phyloP scores from a whole-genome alignment of 2,329 filamentous ascomycete genomes.

The Exophiala mesophila region DNA sequence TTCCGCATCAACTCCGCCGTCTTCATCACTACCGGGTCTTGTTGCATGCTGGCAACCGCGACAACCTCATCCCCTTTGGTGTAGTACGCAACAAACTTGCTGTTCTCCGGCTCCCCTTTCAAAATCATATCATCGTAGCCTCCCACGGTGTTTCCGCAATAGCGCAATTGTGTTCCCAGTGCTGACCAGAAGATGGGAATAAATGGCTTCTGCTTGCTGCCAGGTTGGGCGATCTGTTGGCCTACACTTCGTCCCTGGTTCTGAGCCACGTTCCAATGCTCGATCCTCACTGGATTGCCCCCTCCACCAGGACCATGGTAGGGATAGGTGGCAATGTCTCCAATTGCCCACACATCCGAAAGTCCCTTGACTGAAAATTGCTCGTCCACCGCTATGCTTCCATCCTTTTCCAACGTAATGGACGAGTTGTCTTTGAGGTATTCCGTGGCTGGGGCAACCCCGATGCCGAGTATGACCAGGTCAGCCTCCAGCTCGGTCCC shows the following conservation, averaged over 20 bases:
- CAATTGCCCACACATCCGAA: constrained; percentile 83
- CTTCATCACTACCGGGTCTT: constrained; percentile 81
- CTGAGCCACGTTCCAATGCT: constrained; percentile 97
- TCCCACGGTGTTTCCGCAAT: constrained; percentile 78
- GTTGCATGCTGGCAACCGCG: constrained; percentile 84
- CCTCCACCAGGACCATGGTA: constrained; percentile 85
- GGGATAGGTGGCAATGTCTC: constrained; percentile 91
- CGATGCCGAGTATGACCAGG: constrained; percentile 84
- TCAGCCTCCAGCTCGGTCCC: constrained; percentile 81
- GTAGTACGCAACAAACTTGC: constrained; percentile 86
- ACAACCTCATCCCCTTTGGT: constrained; percentile 79
- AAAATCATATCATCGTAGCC: constrained; percentile 86
- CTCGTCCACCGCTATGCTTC: constrained; percentile 77
- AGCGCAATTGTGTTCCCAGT: constrained; percentile 79
- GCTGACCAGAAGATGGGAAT: constrained; percentile 98
- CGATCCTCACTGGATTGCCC: constrained; percentile 71
- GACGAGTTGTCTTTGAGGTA: constrained; percentile 70
- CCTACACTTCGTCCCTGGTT: constrained; percentile 82
- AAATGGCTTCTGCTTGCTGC: constrained; percentile 61
- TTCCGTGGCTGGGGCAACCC: constrained; percentile 78
- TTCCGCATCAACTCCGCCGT: constrained; percentile 77
- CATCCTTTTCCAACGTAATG: constrained; percentile 71
- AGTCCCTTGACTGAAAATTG: constrained; percentile 71
- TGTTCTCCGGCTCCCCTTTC: constrained; percentile 68
- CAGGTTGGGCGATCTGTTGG: constrained; percentile 65